phyloP scores from a whole-genome alignment of 352 stramenopile species.

The Phytopythium kandeliae region DNA sequence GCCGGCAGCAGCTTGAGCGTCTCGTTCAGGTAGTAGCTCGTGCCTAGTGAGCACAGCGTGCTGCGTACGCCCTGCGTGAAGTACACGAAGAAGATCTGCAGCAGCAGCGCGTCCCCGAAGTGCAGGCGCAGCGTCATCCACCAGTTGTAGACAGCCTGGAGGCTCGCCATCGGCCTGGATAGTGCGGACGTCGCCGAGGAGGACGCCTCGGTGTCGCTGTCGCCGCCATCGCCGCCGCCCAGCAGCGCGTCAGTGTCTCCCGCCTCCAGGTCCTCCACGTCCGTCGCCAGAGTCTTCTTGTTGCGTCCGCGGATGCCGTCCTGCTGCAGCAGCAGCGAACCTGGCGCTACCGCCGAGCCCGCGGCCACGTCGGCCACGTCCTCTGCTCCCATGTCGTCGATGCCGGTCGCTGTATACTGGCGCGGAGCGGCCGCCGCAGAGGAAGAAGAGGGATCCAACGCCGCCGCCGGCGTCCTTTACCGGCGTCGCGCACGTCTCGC shows the following conservation, averaged over 20 bases:
- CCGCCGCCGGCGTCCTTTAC: neutral
- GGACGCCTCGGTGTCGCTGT: slow-evolving; percentile 10
- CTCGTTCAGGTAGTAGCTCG: slow-evolving; percentile 79
- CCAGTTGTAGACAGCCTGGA: slow-evolving; percentile 46
- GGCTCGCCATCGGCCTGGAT: slow-evolving; percentile 17
- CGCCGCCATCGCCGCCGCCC: slow-evolving; percentile 4
- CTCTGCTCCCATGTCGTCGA: slow-evolving; percentile 17
- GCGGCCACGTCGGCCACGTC: slow-evolving; percentile 25
- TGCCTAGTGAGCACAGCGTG: slow-evolving; percentile 69
- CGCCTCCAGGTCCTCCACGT: slow-evolving; percentile 13
- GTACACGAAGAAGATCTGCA: slow-evolving; percentile 85
- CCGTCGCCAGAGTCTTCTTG: slow-evolving; percentile 22
- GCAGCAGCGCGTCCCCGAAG: slow-evolving; percentile 58
- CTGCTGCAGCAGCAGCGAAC: neutral
- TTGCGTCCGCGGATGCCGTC: slow-evolving; percentile 58
- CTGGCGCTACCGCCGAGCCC: slow-evolving; percentile 1
- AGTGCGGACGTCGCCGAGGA: slow-evolving; percentile 1
- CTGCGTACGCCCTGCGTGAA: slow-evolving; percentile 74
- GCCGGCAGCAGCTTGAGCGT: slow-evolving; percentile 56
- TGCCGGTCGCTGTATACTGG: neutral
- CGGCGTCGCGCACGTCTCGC: neutral
- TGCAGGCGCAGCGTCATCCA: slow-evolving; percentile 54
- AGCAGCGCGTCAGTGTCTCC: slow-evolving; percentile 6
- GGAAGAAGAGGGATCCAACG: neutral
- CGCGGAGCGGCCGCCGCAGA: neutral